A percentile compares a stretch with the other conserved stretches of the same genome.
Conservation (phyloP, 2,329 filamentous ascomycete genomes). For the Daldinia eschscholtzii region DNA sequence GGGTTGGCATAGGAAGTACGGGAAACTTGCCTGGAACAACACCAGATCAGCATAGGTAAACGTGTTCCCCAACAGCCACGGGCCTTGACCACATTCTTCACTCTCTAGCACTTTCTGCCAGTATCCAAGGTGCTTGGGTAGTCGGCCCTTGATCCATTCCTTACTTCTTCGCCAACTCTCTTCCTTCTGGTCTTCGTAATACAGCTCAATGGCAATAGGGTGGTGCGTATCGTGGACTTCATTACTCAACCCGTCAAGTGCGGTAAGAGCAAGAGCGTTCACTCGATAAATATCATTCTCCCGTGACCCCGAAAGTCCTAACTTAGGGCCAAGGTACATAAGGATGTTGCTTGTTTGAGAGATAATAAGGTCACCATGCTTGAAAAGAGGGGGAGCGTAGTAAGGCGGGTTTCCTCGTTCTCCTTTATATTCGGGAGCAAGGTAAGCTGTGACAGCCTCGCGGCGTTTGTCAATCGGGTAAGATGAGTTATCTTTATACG, state of each 20-base stretch:
- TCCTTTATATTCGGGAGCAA: slow-evolving; percentile 60
- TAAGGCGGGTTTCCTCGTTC: slow-evolving; percentile 72
- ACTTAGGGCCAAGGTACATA: slow-evolving; percentile 72
- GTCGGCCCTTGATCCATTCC: slow-evolving; percentile 69
- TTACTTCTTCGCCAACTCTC: slow-evolving; percentile 71
- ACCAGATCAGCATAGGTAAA: slow-evolving; percentile 81
- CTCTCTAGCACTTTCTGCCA: slow-evolving; percentile 74
- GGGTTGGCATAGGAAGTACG: no score
- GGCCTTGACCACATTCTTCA: slow-evolving; percentile 67
- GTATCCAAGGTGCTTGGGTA: slow-evolving; percentile 80
- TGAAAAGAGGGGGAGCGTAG: slow-evolving; percentile 76
- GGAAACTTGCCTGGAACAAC: slow-evolving; percentile 72
- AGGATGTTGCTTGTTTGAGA: slow-evolving; percentile 80
- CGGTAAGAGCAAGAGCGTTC: slow-evolving; percentile 74
- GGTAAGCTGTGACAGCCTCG: slow-evolving; percentile 59
- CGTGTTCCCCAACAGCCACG: slow-evolving; percentile 74
- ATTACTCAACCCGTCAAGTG: slow-evolving; percentile 76
- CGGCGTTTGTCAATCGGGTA: slow-evolving; percentile 5
- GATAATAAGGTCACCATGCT: slow-evolving; percentile 71
- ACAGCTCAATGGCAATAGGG: slow-evolving; percentile 69
- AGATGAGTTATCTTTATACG: slow-evolving; percentile 70
- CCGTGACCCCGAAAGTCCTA: slow-evolving; percentile 65
- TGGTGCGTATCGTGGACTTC: slow-evolving; percentile 84
- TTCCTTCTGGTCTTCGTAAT: slow-evolving; percentile 81
- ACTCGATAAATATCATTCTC: slow-evolving; percentile 66